Percentiles rank a stretch among this genome's conserved stretches.
phyloP scores from a whole-genome alignment of 805 yeast genomes.

The Debaryomyces hansenii region DNA sequence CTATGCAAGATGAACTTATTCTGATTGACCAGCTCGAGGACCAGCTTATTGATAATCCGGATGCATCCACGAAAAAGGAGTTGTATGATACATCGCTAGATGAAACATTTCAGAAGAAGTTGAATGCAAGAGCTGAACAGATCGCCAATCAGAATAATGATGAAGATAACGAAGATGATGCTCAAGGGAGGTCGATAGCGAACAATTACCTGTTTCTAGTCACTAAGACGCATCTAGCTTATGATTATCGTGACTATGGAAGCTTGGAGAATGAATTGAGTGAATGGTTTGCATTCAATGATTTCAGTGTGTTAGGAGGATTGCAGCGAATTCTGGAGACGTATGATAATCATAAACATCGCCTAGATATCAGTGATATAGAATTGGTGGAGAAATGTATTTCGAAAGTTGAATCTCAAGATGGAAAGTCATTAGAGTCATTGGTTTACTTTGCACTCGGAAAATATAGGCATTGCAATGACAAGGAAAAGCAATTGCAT shows the following conservation, averaged over 20 bases:
- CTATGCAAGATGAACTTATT: conserved; percentile 25
- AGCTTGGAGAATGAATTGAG: conserved; percentile 27
- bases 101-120: conserved; percentile 41
- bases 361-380: neutral
- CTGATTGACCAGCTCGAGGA: conserved; percentile 50
- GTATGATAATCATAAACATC: conserved; percentile 1
- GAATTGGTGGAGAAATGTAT: neutral
- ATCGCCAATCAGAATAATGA: conserved; percentile 15
- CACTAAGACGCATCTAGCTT: conserved; percentile 31
- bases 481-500: conserved; percentile 15
- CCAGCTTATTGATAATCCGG: conserved; percentile 45
- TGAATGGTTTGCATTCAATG: conserved; percentile 40
- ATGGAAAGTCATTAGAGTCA: conserved; percentile 6
- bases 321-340: conserved; percentile 9
- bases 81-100: conserved; percentile 31
- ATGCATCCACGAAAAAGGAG: conserved; percentile 29
- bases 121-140: conserved; percentile 44
- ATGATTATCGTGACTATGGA: conserved; percentile 27
- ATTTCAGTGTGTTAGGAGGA: conserved; percentile 23
- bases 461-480: conserved; percentile 12
- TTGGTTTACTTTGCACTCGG: conserved; percentile 29
- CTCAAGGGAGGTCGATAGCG: neutral
- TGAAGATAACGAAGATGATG: neutral
- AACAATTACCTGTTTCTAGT: conserved; percentile 26
- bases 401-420: neutral